Percentiles rank a stretch among this genome's conserved stretches.
phyloP scores from a whole-genome alignment of 2,329 filamentous ascomycete species.

The Exophiala xenobiotica region DNA sequence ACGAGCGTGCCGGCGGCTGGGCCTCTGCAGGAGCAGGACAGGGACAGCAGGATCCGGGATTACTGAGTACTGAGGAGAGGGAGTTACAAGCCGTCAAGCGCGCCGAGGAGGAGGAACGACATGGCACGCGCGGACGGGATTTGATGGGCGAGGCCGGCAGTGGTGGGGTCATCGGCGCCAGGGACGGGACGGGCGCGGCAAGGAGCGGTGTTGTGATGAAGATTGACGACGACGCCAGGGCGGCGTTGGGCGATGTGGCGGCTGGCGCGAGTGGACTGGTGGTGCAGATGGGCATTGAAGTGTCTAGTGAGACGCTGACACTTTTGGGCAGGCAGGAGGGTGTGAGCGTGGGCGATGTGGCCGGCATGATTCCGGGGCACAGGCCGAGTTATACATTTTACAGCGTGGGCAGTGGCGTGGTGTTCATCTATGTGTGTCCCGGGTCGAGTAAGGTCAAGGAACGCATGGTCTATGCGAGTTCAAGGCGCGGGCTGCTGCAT shows the following conservation, averaged over 20 bases:
- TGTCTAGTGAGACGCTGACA: constrained; percentile 54
- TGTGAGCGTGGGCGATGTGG: constrained; percentile 46
- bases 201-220: constrained; percentile 51
- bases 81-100: constrained; percentile 57
- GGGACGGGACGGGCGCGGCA: constrained; percentile 31
- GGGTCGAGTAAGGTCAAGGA: constrained; percentile 62
- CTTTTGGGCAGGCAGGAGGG: constrained; percentile 41
- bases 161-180: constrained; percentile 28
- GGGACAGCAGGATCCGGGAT: constrained; percentile 41
- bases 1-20: constrained; percentile 46
- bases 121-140: constrained; percentile 52
- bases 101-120: constrained; percentile 58
- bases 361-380: constrained; percentile 48
- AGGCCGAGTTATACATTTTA: constrained; percentile 64
- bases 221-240: constrained; percentile 54
- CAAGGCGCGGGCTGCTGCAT: constrained; percentile 53
- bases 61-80: constrained; percentile 63
- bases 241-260: constrained; percentile 47
- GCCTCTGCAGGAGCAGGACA: constrained; percentile 26
- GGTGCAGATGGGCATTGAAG: constrained; percentile 44
- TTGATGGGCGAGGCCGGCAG: constrained; percentile 46
- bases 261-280: constrained; percentile 28
- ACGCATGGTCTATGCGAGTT: constrained; percentile 64
- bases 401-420: constrained; percentile 12
- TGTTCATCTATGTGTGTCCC: constrained; percentile 67